Percentiles rank a stretch among this genome's conserved stretches.
phyloP scores from a whole-genome alignment of 768 basidiomycete species.

The Kwoniella dejecticola region DNA sequence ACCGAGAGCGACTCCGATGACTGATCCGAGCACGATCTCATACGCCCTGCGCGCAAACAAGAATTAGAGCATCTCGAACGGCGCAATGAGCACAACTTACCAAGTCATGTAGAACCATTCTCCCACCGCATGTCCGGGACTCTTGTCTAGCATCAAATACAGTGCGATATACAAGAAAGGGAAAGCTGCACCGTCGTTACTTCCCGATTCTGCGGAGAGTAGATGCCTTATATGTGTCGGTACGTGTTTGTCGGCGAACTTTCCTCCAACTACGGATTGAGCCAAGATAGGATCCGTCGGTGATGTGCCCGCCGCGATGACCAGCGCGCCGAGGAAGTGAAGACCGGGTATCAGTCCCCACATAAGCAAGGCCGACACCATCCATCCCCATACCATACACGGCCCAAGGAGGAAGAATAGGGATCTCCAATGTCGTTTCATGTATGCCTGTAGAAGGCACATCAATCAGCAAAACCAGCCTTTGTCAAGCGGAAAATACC shows the following conservation, averaged over 20 bases:
- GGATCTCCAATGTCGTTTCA: slow-evolving; percentile 89
- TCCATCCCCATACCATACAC: slow-evolving; percentile 75
- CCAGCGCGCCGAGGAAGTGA: slow-evolving; percentile 83
- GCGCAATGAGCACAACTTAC: slow-evolving; percentile 49
- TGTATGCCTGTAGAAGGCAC: slow-evolving; percentile 67
- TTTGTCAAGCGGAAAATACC: too few species aligned
- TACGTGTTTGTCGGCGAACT: slow-evolving; percentile 97
- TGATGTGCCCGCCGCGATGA: slow-evolving; percentile 87
- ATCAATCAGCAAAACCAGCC: too few species aligned
- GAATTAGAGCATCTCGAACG: too few species aligned
- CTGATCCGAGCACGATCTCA: slow-evolving; percentile 72
- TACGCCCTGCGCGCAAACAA: slow-evolving; percentile 62
- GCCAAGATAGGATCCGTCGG: slow-evolving; percentile 94
- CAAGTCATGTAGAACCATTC: slow-evolving; percentile 82
- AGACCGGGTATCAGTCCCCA: slow-evolving; percentile 87
- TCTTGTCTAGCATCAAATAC: slow-evolving; percentile 74
- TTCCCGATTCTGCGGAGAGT: slow-evolving; percentile 83
- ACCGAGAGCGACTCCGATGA: slow-evolving; percentile 75
- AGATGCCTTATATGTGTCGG: slow-evolving; percentile 72
- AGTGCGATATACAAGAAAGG: slow-evolving; percentile 83
- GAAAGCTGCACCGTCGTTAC: slow-evolving; percentile 96
- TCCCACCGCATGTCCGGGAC: slow-evolving; percentile 66
- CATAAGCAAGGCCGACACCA: slow-evolving; percentile 81
- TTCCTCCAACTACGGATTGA: slow-evolving; percentile 88
- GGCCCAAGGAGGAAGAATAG: slow-evolving; percentile 73